Percentiles rank a stretch among this genome's conserved stretches.
phyloP scores from a whole-genome alignment of 306 rosid genomes.

The Herpetospermum pedunculosum region DNA sequence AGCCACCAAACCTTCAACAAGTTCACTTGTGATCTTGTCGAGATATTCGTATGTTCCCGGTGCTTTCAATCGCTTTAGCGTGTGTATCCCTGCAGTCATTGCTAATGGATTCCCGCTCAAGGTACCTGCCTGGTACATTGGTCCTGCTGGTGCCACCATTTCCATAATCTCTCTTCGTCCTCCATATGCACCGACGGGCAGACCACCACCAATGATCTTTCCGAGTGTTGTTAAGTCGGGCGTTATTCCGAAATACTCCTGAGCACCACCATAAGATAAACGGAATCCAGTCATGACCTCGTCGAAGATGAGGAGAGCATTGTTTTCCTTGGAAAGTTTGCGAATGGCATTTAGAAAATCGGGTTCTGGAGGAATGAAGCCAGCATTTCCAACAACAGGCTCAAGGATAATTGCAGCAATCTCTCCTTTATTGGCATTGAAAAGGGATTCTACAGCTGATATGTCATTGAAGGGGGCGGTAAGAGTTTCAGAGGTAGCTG shows the following conservation, averaged over 20 bases:
- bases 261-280: slow-evolving; percentile 87
- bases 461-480: slow-evolving; percentile 65
- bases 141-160: slow-evolving; percentile 95
- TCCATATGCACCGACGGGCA: slow-evolving; percentile 94
- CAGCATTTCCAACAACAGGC: slow-evolving; percentile 92
- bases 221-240: slow-evolving; percentile 82
- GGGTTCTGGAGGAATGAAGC: slow-evolving; percentile 61
- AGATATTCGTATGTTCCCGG: slow-evolving; percentile 68
- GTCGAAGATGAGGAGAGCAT: slow-evolving; percentile 68
- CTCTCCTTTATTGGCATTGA: slow-evolving; percentile 53
- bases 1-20: slow-evolving; percentile 58
- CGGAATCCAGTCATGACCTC: slow-evolving; percentile 99
- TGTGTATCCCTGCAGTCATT: slow-evolving; percentile 93
- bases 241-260: slow-evolving; percentile 75
- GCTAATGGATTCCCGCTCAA: slow-evolving; percentile 94
- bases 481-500: slow-evolving; percentile 79
- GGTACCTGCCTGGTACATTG: slow-evolving; percentile 96
- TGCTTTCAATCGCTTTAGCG: slow-evolving; percentile 67
- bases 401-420: slow-evolving; percentile 73
- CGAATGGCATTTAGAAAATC: slow-evolving; percentile 58
- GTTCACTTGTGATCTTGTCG: slow-evolving; percentile 63
- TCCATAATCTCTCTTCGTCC: slow-evolving; percentile 91
- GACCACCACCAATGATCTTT: slow-evolving; percentile 93
- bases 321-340: slow-evolving; percentile 56
- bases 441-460: slow-evolving; percentile 58